Evolutionary conservation across 2,329 filamentous ascomycete species (phyloP), one percentile per base, ranked within the genome.

Genomic region (Trichoderma oligosporum): DNA sequence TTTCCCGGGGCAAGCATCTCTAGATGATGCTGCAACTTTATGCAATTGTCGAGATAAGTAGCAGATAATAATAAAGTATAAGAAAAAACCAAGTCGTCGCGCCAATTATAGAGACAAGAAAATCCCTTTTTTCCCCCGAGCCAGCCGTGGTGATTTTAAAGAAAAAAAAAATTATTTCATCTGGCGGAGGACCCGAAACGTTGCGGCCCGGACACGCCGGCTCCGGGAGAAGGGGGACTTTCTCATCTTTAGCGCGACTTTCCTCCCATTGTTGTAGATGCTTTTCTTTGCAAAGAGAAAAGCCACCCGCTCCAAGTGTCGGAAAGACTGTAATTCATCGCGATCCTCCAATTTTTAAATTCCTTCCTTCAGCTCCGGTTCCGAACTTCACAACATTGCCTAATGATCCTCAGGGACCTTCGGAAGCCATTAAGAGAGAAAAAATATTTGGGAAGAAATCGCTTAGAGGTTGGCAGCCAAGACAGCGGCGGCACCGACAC

Each of bases 401-500:
- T 38, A 24, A n/a, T n/a, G 33, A 27, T 57, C 47, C 41, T 46
- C 25, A 29, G 46, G 42, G 53, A 20, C 2, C 41, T 22, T 54
- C 16, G 35, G 41, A 44, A 54, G 33, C 25, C 25, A 46, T 20
- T 20, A 45, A 31, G 12, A 46, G 2, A 22, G 18, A 31, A 31
- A 31, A 31, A 31, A 31, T 25, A 11, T 3, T 14, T 14, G 6
- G n/a, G 24, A 4, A 27, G n/a, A 20, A 42, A 25, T 56, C 44
- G 49, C 49, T 59, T 55, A 59, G 49, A 59, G 57, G 38, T 36
- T 38, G 46, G 53, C 53, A 46, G 54, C 54, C 53, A 59, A n/a
- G 54, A 57, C 45, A 39, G 54, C 57, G 9, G 57, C 57, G 42
- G 57, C 57, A 35, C 53, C 57, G 46, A 57, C 47, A 12, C 53